A percentile compares a stretch with the other conserved stretches of the same genome.
phyloP scores from a whole-genome alignment of 257 asterid genomes.

The Solanum tacnaense region DNA sequence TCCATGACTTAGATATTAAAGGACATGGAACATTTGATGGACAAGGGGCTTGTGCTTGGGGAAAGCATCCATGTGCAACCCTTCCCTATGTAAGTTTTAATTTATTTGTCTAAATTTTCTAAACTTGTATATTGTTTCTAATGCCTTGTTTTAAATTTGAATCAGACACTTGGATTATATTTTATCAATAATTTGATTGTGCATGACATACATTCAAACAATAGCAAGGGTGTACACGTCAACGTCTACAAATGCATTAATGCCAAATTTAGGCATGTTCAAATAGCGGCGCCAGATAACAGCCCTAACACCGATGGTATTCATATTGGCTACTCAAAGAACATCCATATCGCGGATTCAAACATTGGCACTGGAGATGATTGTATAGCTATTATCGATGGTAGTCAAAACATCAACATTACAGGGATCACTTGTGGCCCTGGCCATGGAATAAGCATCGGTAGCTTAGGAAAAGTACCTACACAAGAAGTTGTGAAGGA shows the following conservation, averaged over 20 bases:
- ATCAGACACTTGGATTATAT: neutral
- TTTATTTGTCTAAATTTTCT: neutral
- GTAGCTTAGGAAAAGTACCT: neutral
- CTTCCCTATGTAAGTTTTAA: neutral
- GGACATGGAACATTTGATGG: constrained; percentile 2
- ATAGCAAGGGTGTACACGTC: constrained; percentile 2
- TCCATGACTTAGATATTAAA: neutral
- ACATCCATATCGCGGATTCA: neutral
- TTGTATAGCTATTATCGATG: neutral
- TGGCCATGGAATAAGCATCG: neutral
- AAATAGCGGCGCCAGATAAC: neutral
- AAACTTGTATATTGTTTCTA: no score
- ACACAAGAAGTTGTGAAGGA: neutral
- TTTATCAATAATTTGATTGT: neutral
- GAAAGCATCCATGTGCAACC: neutral
- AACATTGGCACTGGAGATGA: neutral
- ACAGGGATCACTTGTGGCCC: neutral
- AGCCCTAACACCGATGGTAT: constrained; percentile 14
- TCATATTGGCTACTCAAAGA: constrained; percentile 1
- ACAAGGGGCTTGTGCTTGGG: constrained; percentile 1
- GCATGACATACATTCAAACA: neutral
- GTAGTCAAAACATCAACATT: neutral
- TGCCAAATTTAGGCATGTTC: neutral
- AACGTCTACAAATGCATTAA: neutral
- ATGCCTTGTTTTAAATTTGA: neutral